Conservation (phyloP, 208 protist species). For the Borovskyia barvae region DNA sequence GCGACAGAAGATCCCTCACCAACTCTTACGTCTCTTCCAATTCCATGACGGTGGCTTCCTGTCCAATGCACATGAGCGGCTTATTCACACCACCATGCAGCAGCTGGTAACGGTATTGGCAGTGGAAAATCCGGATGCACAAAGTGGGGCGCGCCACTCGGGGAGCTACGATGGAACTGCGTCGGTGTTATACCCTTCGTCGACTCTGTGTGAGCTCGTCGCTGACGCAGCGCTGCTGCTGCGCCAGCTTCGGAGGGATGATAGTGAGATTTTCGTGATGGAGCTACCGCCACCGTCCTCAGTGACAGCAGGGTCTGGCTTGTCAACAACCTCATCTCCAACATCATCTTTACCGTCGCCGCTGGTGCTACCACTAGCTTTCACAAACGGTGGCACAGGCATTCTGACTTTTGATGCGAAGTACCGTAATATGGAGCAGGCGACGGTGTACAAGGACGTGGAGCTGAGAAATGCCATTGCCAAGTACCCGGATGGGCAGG, state of each 20-base stretch:
- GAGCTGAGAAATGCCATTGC: slow-evolving; percentile 64
- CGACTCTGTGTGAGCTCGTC: slow-evolving; percentile 31
- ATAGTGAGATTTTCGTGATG: slow-evolving; percentile 47
- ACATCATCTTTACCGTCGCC: not conserved
- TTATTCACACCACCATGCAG: slow-evolving; percentile 22
- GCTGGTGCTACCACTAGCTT: slow-evolving; percentile 57
- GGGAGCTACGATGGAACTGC: not conserved
- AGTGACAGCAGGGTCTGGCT: not conserved
- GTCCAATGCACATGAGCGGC: slow-evolving; percentile 17
- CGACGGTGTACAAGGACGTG: slow-evolving; percentile 71
- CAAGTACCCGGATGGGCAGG: slow-evolving; percentile 83
- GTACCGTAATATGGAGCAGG: slow-evolving; percentile 71
- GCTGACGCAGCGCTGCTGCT: slow-evolving; percentile 42
- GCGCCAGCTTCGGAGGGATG: slow-evolving; percentile 41
- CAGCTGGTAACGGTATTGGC: slow-evolving; percentile 22
- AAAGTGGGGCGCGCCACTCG: not conserved
- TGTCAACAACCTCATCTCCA: not conserved
- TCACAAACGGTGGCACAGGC: slow-evolving; percentile 51
- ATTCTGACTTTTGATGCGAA: slow-evolving; percentile 63
- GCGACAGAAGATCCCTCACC: slow-evolving; percentile 12
- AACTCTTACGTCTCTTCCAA: slow-evolving; percentile 23
- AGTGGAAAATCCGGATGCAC: not conserved
- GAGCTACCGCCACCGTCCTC: slow-evolving; percentile 26
- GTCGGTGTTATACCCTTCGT: not conserved
- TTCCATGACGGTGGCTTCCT: slow-evolving; percentile 24